Evolutionary conservation across 306 rosid species (phyloP).

Genomic region (Prunus armeniaca): DNA sequence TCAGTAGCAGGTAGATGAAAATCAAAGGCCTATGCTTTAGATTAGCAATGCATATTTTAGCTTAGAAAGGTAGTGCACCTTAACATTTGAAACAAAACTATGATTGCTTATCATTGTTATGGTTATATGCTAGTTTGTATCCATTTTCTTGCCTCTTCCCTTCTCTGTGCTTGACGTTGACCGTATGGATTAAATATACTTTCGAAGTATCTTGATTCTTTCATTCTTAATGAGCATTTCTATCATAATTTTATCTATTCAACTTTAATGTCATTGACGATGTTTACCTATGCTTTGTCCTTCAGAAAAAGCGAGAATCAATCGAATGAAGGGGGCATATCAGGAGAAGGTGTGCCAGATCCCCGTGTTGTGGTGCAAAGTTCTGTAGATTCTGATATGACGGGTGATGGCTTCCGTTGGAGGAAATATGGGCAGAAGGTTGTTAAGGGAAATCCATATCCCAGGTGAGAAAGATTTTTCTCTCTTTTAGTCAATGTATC

Average conservation of each 20-base stretch:
- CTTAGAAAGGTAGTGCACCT: background rate
- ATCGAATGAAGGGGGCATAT: conserved; percentile 46
- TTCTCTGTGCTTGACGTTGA: background rate
- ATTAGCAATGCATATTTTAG: conserved; percentile 4
- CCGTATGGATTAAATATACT: background rate
- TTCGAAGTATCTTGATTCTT: background rate
- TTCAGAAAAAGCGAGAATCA: conserved; percentile 66
- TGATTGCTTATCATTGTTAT: background rate
- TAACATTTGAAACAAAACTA: background rate
- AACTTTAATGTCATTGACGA: conserved; percentile 7
- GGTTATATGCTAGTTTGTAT: background rate
- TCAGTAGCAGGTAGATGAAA: background rate
- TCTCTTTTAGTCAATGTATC: background rate
- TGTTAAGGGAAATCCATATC: conserved; percentile 88
- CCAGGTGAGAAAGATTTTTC: conserved; percentile 45
- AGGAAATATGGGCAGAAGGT: conserved; percentile 98
- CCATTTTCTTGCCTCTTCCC: background rate
- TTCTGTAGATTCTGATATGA: conserved; percentile 52
- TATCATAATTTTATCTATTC: background rate
- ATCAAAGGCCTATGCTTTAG: background rate
- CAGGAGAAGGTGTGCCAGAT: conserved; percentile 58
- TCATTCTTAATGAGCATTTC: background rate
- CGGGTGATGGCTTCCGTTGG: conserved; percentile 91
- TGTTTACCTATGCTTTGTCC: conserved; percentile 18
- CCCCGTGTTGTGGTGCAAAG: conserved; percentile 58